phyloP scores from a whole-genome alignment of 2,329 filamentous ascomycete species.

The Epicoccum sorghinum region DNA sequence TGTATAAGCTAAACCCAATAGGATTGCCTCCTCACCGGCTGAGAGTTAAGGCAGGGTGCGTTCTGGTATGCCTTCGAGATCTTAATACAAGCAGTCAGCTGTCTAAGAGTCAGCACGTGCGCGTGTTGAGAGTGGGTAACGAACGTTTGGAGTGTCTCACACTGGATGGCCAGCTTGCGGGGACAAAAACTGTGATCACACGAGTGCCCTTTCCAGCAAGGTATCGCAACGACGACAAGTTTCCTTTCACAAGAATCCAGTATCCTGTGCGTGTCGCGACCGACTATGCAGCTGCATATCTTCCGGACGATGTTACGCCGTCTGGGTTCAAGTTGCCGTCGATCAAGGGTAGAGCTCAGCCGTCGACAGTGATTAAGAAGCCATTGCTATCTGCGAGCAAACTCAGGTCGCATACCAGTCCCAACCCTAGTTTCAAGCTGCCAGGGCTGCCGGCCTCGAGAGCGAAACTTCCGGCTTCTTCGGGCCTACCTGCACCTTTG shows the following conservation, averaged over 20 bases:
- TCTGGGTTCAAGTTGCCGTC: conserved; percentile 32
- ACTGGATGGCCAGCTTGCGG: conserved; percentile 42
- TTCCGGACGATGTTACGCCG: conserved; percentile 13
- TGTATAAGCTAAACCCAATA: conserved; percentile 42
- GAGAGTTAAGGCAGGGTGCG: conserved; percentile 42
- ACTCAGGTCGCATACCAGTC: conserved; percentile 6
- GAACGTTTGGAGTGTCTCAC: conserved; percentile 42
- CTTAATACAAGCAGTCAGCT: conserved; percentile 37
- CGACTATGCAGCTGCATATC: conserved; percentile 13
- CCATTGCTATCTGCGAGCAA: conserved; percentile 3
- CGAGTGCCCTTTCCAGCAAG: conserved; percentile 35
- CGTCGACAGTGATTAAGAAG: conserved; percentile 16
- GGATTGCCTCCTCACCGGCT: conserved; percentile 44
- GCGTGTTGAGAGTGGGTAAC: conserved; percentile 33
- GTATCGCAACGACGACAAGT: conserved; percentile 37
- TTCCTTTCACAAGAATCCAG: conserved; percentile 36
- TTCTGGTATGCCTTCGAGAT: conserved; percentile 37
- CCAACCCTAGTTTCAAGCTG: conserved; percentile 33
- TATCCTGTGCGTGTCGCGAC: conserved; percentile 42
- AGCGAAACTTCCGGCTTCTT: neutral
- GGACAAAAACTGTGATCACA: conserved; percentile 40
- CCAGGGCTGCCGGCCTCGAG: conserved; percentile 36
- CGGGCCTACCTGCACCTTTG: neutral
- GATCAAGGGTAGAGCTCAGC: conserved; percentile 15
- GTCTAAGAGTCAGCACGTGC: conserved; percentile 43